Conservation (phyloP, 768 basidiomycete genomes). For the Lactarius sanguifluus region DNA sequence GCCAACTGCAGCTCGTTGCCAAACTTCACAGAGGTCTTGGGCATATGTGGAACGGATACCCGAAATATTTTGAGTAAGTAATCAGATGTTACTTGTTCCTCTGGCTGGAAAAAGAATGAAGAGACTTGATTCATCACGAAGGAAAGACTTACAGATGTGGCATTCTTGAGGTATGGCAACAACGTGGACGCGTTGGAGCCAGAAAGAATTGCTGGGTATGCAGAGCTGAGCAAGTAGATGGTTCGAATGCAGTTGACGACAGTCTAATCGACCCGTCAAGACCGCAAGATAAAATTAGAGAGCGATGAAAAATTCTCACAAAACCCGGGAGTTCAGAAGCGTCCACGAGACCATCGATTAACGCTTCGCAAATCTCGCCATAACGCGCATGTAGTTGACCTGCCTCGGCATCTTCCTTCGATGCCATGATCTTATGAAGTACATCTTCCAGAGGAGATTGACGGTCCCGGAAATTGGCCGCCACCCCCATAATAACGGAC, state of each 20-base stretch:
- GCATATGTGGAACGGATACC: conserved; percentile 81
- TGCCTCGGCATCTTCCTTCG: conserved; percentile 60
- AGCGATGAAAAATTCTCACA: conserved; percentile 44
- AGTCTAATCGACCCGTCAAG: conserved; percentile 47
- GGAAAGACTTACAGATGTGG: conserved; percentile 59
- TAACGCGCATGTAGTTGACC: conserved; percentile 63
- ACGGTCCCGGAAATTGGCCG: conserved; percentile 77
- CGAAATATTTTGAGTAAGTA: conserved; percentile 89
- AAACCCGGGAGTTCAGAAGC: conserved; percentile 77
- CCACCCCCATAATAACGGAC: conserved; percentile 81
- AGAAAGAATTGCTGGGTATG: conserved; percentile 83
- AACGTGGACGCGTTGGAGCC: conserved; percentile 80
- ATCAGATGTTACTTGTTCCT: conserved; percentile 83
- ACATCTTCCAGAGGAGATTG: conserved; percentile 84
- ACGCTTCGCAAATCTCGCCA: conserved; percentile 73
- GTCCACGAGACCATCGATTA: conserved; percentile 90
- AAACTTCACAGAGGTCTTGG: conserved; percentile 86
- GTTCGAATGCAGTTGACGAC: conserved; percentile 83
- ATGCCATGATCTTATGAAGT: conserved; percentile 76
- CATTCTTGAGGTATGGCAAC: conserved; percentile 86
- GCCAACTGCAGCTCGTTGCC: conserved; percentile 79
- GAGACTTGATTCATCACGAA: neutral
- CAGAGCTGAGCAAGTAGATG: conserved; percentile 77
- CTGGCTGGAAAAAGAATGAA: conserved; percentile 48
- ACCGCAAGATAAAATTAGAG: conserved; percentile 5